Evolutionary conservation across 83 land plant genomes (phyloP), one percentile per base, ranked within the genome.

Genomic region (Isoetes engelmannii): DNA sequence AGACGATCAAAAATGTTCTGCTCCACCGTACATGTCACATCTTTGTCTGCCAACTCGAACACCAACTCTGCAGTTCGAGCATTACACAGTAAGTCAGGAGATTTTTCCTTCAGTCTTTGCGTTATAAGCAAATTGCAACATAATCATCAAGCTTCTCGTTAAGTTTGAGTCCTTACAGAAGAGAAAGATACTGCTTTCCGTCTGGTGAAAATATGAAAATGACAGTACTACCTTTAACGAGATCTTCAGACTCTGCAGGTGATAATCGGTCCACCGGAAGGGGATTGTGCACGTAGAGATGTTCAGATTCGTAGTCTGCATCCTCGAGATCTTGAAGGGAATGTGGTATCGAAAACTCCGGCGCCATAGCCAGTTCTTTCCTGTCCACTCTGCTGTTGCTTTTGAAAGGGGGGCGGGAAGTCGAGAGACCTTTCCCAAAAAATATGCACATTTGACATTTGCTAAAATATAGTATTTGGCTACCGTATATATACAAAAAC

Each of bases 1-100:
- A 87, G 77, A 13, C 86, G 86, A 68, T 92, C 99, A 67, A 96
- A 89, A 17, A 92, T 68, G 41, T 80, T 84, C 65, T 89, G 97
- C 80, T 96, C 97, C 67, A 89, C 95, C 12, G 89, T 78, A 57
- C 92, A 91, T 71, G 81, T 81, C 42, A 96, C 68, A 61, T 96
- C 99, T 70, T 80, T 81, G 79, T 96, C 95, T 10, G 91, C 91
- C 6, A 92, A 79, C 69, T 92, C 95, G 65, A 85, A 89, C 12
- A 84, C 80, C 51, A 87, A 77, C 44, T 82, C 95, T 86, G 74
- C 18, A 63, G 5, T 47, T 12, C 12, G 5, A 0, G 6, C 44
- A 19, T 51, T 51, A 51, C 54, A 51, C 54, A 15, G 3, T 51
- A 51, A 28, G 2, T 28, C 37, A 28, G 37, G 54, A 51, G 54